Evolutionary conservation across 2,329 filamentous ascomycete genomes (phyloP), one percentile per base, ranked within the genome.

Genomic region (Cephalotrichum gorgonifer): DNA sequence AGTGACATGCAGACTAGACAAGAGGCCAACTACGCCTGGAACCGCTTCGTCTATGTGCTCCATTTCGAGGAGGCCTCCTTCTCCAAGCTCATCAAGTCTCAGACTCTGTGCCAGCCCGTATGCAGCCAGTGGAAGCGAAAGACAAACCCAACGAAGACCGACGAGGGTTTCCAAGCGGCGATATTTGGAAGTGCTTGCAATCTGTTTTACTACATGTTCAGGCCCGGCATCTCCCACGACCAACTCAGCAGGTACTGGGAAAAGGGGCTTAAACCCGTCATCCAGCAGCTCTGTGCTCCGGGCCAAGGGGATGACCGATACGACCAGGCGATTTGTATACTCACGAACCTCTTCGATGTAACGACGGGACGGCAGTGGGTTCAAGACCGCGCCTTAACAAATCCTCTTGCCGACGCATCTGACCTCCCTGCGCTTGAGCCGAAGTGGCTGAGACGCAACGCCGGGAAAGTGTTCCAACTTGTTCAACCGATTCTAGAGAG

Each of bases 11-110:
- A 75, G 42, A 85, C 83, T 42, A 88, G 84, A 57, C 72, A 79
- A 14, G 83, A 94, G 58, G 87, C 90, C 22, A 88, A 91, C 58
- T 70, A 83, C 50, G 89, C 89, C 1, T 96, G 91, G 87, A 88
- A 86, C 56, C 83, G 86, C 48, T 80, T 96, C 42, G 78, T 93
- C 20, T 95, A 85, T 60, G 78, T 83, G 6, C 74, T 88, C 15
- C 76, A 83, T 48, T 75, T 83, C 1, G 81, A 84, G 54, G 74
- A 80, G 20, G 67, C 68, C 5, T 72, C 72, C 1, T 72, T 86
- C 57, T 68, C 77, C 26, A 80, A 76, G 43, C 77, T 84, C 57
- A 7, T 57, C 62, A 17, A 55, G 6, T 23, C 52, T 3, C n/a
- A n/a, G 22, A 67, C 64, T 1, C 70, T 95, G 2, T 78, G 76